Evolutionary conservation across 2,329 filamentous ascomycete genomes (phyloP).

Genomic region (Aspergillus sergii): DNA sequence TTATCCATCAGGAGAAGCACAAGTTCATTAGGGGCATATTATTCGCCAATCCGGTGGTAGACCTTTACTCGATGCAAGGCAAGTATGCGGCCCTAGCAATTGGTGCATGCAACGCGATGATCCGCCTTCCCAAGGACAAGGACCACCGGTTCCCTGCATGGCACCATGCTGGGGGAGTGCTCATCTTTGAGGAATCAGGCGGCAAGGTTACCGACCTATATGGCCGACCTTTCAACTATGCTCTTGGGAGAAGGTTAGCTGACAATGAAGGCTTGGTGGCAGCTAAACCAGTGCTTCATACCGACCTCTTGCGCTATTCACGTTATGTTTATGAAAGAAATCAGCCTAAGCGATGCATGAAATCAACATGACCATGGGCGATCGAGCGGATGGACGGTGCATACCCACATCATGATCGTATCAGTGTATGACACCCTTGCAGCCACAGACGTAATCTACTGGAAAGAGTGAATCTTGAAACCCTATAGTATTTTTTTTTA

Average conservation of each 20-base stretch:
- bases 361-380: neutral
- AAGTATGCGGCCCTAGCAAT: constrained; percentile 13
- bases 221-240: constrained; percentile 12
- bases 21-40: constrained; percentile 3
- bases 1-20: constrained; percentile 5
- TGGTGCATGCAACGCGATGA: constrained; percentile 16
- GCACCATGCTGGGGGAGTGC: constrained; percentile 13
- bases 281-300: constrained; percentile 8
- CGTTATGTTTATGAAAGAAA: neutral
- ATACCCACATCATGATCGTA: no score
- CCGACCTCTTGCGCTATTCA: neutral
- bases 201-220: constrained; percentile 15
- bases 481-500: constrained; percentile 6
- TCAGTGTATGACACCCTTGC: no score
- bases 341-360: neutral
- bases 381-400: neutral
- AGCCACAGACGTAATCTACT: neutral
- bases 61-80: constrained; percentile 15
- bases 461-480: neutral
- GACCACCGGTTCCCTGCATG: constrained; percentile 8
- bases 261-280: constrained; percentile 14
- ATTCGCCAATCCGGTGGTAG: constrained; percentile 1
- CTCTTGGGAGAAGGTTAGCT: constrained; percentile 2
- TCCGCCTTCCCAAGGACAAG: constrained; percentile 10
- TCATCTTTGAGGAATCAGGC: constrained; percentile 15